Base-by-base conservation (phyloP, 2,329 filamentous ascomycete genomes). In the Alternaria tenuissima region DNA sequence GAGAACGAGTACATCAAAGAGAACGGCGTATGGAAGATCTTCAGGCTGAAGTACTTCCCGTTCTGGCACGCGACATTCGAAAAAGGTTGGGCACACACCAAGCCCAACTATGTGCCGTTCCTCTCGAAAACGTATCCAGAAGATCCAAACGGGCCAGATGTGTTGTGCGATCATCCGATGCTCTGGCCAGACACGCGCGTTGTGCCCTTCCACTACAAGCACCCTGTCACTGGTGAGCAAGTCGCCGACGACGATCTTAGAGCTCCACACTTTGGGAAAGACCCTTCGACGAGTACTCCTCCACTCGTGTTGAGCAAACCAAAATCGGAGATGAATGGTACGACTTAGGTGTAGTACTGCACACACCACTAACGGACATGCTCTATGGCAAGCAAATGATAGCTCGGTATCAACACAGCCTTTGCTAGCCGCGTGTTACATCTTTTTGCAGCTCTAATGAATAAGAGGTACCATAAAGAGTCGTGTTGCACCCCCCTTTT, bases 1-100 rank as follows among this genome's bases (percentile, higher is more conserved):
- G 84, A 87, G 74, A 87, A 87, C 67, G 84, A 87, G 70, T 87
- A 86, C 71, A 82, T 86, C 75, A 86, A 85, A 73, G 84, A 86
- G 66, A 72, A 82, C 60, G 84, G 83, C 5, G 76, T 81, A 5
- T 87, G 85, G 85, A 85, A 84, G 73, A 80, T 86, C 24, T 83
- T 84, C 72, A 78, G 82, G 34, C 80, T 85, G 62, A 81, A 83
- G 42, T 86, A 86, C 71, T 86, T 86, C 66, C 84, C 85, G 1
- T 86, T 87, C 73, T 87, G 85, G 85, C 85, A 87, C 49, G 74
- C 70, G 14, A 81, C 83, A 28, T 82, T 84, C 58, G 83, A 84
- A 71, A 81, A 80, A 41, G 85, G 85, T 34, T 87, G 85, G 85
- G 77, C 80, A 3, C 78, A 84, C 68, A 86, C 84, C 39, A 82